Base-by-base conservation (phyloP, 2,329 filamentous ascomycete genomes). In the Epichloe elymi region DNA sequence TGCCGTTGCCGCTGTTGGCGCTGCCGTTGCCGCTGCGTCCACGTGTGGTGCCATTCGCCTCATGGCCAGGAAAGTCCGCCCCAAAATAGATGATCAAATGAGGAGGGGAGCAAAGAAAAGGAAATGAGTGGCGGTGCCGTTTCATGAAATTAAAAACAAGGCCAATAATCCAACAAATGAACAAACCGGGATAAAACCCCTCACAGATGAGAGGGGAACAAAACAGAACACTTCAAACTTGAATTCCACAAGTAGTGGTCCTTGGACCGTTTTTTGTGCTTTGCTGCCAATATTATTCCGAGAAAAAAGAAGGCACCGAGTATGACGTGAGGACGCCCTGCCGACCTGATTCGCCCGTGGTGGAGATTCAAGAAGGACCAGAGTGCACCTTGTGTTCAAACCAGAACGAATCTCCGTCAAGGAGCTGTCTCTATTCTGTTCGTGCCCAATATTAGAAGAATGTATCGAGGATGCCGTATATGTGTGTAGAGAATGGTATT, bases 401-500 rank as follows among this genome's bases (percentile, higher is more conserved):
- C 8, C 49, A 52, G 50, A 52, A 37, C 23, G 26, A 52, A 23
- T 11, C 43, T 46, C 51, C 51, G 15, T 52, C 47, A 38, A 52
- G 51, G 51, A 49, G 42, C 23, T 39, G 20, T 26, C 17, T 19
- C 37, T 39, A 11, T 49, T 37, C n/a, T 12, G 47, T 42, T 19
- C 42, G 33, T 49, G 47, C 37, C 51, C 37, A 20, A 46, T 37
- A 52, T 52, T 47, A 52, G 46, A 49, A 51, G 49, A 19, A 44
- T 54, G 43, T 49, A 46, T 49, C 52, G 30, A 47, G 30, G 35
- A 51, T 54, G 46, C 42, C 38, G 38, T 49, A 43, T 54, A 49
- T 54, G 39, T 45, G 19, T 45, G 38, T 43, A 19, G 47, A 44
- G 23, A 45, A 36, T 42, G 42, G 23, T 44, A 38, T 44, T 43